A percentile compares a stretch with the other conserved stretches of the same genome.
Conservation (phyloP, 1,139 yeast genomes). For the Diutina catenulata region DNA sequence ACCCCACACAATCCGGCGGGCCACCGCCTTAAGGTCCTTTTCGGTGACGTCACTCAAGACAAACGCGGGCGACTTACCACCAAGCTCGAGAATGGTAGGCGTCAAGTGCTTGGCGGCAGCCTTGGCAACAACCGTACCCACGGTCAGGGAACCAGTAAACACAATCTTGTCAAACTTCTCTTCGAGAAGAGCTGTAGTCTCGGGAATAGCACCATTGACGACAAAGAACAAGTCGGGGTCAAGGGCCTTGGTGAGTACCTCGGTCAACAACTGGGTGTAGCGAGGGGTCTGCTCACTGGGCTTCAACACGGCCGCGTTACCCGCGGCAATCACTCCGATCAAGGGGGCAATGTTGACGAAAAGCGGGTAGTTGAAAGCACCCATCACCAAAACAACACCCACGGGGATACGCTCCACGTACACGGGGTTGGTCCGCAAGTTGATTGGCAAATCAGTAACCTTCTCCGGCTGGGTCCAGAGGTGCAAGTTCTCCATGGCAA, state of each 20-base stretch:
- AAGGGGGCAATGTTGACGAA: slow-evolving; percentile 54
- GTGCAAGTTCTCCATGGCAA: slow-evolving; percentile 47
- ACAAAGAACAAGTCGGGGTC: slow-evolving; percentile 47
- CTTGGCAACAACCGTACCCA: slow-evolving; percentile 66
- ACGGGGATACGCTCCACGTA: slow-evolving; percentile 55
- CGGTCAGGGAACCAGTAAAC: slow-evolving; percentile 72
- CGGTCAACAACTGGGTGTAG: slow-evolving; percentile 43
- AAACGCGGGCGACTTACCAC: slow-evolving; percentile 87
- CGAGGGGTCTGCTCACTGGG: slow-evolving; percentile 69
- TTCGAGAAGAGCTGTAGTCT: slow-evolving; percentile 54
- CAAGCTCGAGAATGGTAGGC: slow-evolving; percentile 74
- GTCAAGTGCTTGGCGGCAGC: slow-evolving; percentile 81
- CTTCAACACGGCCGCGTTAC: slow-evolving; percentile 72
- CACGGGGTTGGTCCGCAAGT: slow-evolving; percentile 35
- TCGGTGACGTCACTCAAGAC: slow-evolving; percentile 40
- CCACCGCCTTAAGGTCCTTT: slow-evolving; percentile 37
- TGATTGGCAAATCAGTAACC: slow-evolving; percentile 32
- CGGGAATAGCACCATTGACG: slow-evolving; percentile 66
- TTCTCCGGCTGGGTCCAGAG: slow-evolving; percentile 49
- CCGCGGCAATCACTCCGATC: slow-evolving; percentile 77
- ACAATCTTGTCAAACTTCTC: slow-evolving; percentile 72
- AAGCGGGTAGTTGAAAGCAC: slow-evolving; percentile 87
- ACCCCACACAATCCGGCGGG: slow-evolving; percentile 68
- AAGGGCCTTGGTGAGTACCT: slow-evolving; percentile 40
- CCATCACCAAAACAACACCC: slow-evolving; percentile 65